Conservation (phyloP, 192 early-diverging fungal species). For the Linnemannia exigua region DNA sequence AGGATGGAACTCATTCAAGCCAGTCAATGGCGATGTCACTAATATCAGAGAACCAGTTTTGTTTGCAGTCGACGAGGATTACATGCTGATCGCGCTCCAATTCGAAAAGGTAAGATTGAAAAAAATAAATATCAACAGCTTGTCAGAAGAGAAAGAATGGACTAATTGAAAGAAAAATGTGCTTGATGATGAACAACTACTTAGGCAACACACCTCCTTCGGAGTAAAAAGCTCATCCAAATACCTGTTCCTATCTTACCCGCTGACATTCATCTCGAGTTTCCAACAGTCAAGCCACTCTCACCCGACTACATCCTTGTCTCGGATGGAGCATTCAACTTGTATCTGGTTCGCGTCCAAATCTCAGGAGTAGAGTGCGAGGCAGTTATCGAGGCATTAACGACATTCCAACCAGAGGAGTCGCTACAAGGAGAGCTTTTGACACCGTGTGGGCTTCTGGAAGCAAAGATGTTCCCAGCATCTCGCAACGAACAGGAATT, state of each 20-base stretch:
- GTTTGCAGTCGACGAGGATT: slow-evolving; percentile 57
- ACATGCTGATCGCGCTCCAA: slow-evolving; percentile 43
- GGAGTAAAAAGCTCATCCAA: slow-evolving; percentile 39
- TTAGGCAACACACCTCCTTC: slow-evolving; percentile 21
- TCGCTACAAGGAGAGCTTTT: not conserved
- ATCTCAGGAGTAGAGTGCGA: slow-evolving; percentile 23
- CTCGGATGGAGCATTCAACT: slow-evolving; percentile 40
- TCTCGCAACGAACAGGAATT: not conserved
- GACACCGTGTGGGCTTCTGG: slow-evolving; percentile 26
- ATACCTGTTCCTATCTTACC: slow-evolving; percentile 27
- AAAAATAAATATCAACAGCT: not conserved
- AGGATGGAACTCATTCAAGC: slow-evolving; percentile 59
- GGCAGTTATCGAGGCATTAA: slow-evolving; percentile 26
- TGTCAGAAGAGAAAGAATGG: too few relatives aligned
- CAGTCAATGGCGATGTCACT: slow-evolving; percentile 31
- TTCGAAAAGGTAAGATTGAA: slow-evolving; percentile 49
- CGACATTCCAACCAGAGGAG: slow-evolving; percentile 22
- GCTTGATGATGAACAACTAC: not conserved
- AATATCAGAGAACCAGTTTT: slow-evolving; percentile 33
- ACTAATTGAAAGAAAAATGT: not conserved
- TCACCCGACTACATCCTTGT: slow-evolving; percentile 42
- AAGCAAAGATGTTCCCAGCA: slow-evolving; percentile 50
- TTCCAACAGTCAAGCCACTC: slow-evolving; percentile 41
- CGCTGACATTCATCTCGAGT: slow-evolving; percentile 35
- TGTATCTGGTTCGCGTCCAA: slow-evolving; percentile 28